Conservation (phyloP, 2,329 filamentous ascomycete species). For the Aspergillus fijiensis region DNA sequence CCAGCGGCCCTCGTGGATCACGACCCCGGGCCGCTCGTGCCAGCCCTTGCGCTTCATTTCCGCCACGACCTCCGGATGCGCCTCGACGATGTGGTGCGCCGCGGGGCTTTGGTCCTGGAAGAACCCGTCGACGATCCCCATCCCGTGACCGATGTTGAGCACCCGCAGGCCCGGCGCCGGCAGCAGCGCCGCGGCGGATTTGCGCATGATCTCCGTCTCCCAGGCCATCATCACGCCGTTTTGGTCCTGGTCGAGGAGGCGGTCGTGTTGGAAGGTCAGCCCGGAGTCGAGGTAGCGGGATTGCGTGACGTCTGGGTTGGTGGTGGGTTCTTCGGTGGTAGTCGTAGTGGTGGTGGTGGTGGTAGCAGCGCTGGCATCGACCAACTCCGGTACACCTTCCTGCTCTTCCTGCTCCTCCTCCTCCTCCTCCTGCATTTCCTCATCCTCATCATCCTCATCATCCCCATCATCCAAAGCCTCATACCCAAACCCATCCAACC, state of each 20-base stretch:
- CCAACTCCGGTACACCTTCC: constrained; percentile 25
- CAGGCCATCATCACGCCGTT: constrained; percentile 95
- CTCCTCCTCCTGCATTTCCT: constrained; percentile 22
- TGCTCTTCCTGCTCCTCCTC: constrained; percentile 27
- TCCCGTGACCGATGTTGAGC: constrained; percentile 85
- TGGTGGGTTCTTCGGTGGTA: constrained; percentile 6
- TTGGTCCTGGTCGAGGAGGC: constrained; percentile 69
- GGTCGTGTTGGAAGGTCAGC: constrained; percentile 63
- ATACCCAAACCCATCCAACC: constrained; percentile 83
- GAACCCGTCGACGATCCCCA: constrained; percentile 82
- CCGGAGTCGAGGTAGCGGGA: constrained; percentile 67
- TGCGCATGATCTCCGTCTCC: constrained; percentile 83
- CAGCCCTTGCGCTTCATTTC: constrained; percentile 68
- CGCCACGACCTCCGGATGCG: constrained; percentile 72
- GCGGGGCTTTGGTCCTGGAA: constrained; percentile 68
- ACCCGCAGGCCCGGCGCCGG: constrained; percentile 64
- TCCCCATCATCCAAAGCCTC: constrained; percentile 61
- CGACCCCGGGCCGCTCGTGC: constrained; percentile 59
- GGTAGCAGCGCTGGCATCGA: constrained; percentile 20
- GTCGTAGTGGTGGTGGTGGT: background rate
- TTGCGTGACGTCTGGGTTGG: constrained; percentile 55
- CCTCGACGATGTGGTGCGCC: constrained; percentile 81
- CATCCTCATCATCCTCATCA: constrained; percentile 38
- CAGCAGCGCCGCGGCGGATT: constrained; percentile 68
- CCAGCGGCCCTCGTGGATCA: constrained; percentile 72